phyloP scores from a whole-genome alignment of 2,329 filamentous ascomycete genomes.

The Verticillium nonalfalfae region DNA sequence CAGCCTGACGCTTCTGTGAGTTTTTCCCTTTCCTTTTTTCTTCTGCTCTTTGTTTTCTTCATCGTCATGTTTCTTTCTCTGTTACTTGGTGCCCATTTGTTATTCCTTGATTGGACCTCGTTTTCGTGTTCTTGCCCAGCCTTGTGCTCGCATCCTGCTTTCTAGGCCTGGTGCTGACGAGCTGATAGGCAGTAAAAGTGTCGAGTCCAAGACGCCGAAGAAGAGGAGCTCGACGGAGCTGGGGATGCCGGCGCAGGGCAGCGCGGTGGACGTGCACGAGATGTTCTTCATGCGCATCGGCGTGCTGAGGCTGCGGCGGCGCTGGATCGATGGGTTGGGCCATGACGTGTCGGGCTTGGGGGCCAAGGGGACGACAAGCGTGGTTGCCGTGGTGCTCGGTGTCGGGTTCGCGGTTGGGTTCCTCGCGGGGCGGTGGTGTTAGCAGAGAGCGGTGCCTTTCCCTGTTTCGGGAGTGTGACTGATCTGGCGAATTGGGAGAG shows the following conservation, averaged over 20 bases:
- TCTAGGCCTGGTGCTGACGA: not conserved
- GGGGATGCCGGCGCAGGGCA: conserved; percentile 4
- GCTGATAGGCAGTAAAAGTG: conserved; percentile 3
- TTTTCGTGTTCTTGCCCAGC: not conserved
- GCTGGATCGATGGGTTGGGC: conserved; percentile 22
- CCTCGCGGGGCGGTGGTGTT: not conserved
- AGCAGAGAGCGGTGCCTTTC: not conserved
- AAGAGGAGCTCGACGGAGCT: conserved; percentile 3
- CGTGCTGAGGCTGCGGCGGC: conserved; percentile 18
- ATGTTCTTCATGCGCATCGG: conserved; percentile 27
- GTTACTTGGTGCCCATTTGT: not conserved
- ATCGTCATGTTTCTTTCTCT: not conserved
- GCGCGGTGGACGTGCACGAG: conserved; percentile 14
- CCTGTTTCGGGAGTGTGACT: not conserved
- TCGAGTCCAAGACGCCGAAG: conserved; percentile 6
- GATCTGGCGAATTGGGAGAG: not conserved
- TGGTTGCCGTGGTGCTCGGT: conserved; percentile 15
- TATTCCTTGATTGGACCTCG: not conserved
- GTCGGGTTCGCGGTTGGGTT: conserved; percentile 41
- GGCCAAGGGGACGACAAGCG: conserved; percentile 13
- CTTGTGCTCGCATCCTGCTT: no score
- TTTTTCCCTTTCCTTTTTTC: conserved; percentile 1
- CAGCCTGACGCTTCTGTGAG: conserved; percentile 62
- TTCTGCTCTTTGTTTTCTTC: not conserved
- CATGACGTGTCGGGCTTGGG: conserved; percentile 5